Conservation (phyloP, 1,284 basidiomycete genomes). For the Rhodotorula sp. region DNA sequence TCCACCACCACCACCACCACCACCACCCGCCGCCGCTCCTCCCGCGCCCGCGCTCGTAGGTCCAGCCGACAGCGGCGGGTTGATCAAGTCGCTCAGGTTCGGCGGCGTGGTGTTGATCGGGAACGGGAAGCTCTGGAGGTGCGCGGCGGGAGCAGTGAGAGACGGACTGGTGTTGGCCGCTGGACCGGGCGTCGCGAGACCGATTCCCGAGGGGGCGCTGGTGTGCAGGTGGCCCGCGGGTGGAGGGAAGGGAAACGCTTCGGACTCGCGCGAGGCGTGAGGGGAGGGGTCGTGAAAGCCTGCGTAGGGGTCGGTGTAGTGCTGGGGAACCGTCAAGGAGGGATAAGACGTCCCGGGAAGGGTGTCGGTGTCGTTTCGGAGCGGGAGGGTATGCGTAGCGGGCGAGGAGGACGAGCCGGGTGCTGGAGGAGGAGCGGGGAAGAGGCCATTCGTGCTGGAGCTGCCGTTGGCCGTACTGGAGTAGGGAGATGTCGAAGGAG, state of each 20-base stretch:
- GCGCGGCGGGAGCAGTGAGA: background rate
- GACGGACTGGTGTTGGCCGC: background rate
- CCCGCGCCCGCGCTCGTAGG: background rate
- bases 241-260: constrained; percentile 19
- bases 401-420: background rate
- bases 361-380: no score
- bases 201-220: background rate
- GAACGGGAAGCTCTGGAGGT: constrained; percentile 29
- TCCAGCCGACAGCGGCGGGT: constrained; percentile 7
- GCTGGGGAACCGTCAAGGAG: background rate
- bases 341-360: no score
- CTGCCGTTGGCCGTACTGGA: background rate
- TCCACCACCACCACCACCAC: background rate
- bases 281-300: background rate
- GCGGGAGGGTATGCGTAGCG: background rate
- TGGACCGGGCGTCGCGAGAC: background rate
- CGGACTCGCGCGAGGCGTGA: background rate
- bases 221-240: background rate
- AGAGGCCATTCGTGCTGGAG: background rate
- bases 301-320: background rate
- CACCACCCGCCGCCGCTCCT: background rate
- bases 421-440: background rate
- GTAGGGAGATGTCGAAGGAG: background rate
- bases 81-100: constrained; percentile 22
- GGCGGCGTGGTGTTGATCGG: constrained; percentile 15